Percentiles rank a stretch among this genome's conserved stretches.
Evolutionary conservation across 139 green algal species (phyloP).

Genomic region (Limnomonas spitsbergensis): DNA sequence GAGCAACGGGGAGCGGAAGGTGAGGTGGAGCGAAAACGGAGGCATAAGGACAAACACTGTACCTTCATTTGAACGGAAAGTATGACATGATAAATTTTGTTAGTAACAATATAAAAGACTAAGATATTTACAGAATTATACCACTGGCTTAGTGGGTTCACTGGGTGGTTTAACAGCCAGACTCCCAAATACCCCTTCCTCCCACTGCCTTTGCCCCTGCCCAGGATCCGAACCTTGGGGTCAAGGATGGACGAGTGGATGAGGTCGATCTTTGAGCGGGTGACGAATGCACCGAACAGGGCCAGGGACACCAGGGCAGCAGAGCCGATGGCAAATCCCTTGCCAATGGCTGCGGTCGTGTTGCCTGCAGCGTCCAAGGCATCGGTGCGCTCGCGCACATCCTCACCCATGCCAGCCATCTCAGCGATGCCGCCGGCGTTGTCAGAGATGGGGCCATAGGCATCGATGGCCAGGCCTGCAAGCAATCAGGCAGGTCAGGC

Average conservation of each 20-base stretch:
- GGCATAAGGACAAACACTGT: no score
- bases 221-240: slow-evolving; percentile 58
- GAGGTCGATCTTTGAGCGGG: slow-evolving; percentile 20
- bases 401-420: slow-evolving; percentile 62
- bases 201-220: no score
- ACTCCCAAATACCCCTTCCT: no score
- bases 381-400: slow-evolving; percentile 95
- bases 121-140: no score
- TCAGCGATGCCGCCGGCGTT: slow-evolving; percentile 93
- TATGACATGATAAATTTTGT: no score
- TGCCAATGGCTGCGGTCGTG: slow-evolving; percentile 97
- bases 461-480: slow-evolving; percentile 21
- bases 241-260: slow-evolving; percentile 87
- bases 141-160: no score
- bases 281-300: slow-evolving; percentile 70
- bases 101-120: no score
- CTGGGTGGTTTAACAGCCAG: no score
- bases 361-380: slow-evolving; percentile 95
- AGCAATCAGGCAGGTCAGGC: no score
- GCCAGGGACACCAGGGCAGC: slow-evolving; percentile 96
- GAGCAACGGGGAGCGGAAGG: no score
- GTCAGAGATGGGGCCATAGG: slow-evolving; percentile 91
- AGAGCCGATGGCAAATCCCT: slow-evolving; percentile 97
- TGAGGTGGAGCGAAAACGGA: no score
- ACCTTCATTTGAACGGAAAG: no score